Evolutionary conservation across 768 basidiomycete species (phyloP), one percentile per base, ranked within the genome.

Genomic region (Phylloporus sp.): DNA sequence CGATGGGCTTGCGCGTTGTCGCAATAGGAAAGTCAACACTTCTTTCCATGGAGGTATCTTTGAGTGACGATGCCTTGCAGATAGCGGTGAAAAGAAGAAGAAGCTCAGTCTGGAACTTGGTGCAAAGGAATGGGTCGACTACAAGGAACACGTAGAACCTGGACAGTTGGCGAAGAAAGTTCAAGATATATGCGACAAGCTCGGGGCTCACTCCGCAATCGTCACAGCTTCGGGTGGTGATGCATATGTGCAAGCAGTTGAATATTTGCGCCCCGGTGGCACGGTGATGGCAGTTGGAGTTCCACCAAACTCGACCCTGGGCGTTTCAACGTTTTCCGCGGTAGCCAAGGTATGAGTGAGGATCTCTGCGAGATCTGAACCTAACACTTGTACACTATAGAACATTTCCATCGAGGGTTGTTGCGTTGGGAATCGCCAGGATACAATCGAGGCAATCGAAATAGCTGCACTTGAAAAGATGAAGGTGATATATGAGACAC

Each of bases 251-350:
- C 80, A 86, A 66, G 86, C 84, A 5, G 63, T 88, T 8, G 82
- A 88, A 49, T 94, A 94, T 68, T 75, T 95, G 47, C 80, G 89
- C 27, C 73, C 76, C 4, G 81, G 82, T 27, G 88, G 89, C 12
- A 81, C 78, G 5, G 73, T 93, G 48, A 86, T 93, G 77, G 85
- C 79, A n/a, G 88, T 94, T 44, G 90, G 91, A 22, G 71, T 93
- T 1, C 90, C 90, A 2, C 75, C 68, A 1, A 74, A 80, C 27
- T 82, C 83, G 2, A 77, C 67, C 9, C 68, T 89, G 6, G 72
- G 73, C 20, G 80, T 82, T 0, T 79, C 80, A 23, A 85, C 88
- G 56, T 88, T 88, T 74, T 88, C 78, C 72, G 86, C 82, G 2
- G 85, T 86, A 9, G 72, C 75, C 62, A 86, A 86, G 72, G 77